phyloP scores from a whole-genome alignment of 2,329 filamentous ascomycete genomes.

The Colletotrichum graminicola region DNA sequence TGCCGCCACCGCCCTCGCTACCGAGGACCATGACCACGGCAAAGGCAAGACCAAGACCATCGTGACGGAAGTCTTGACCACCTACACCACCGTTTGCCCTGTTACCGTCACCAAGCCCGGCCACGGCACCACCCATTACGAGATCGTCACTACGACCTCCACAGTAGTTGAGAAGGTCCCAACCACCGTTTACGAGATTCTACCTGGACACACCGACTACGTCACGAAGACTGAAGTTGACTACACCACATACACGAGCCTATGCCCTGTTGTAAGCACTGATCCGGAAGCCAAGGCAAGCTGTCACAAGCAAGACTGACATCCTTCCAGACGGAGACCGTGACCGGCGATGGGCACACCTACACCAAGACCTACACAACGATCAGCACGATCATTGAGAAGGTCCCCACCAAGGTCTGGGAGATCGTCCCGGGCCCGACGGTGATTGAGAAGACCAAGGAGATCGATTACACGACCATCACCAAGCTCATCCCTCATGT shows the following conservation, averaged over 20 bases:
- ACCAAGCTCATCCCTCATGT: conserved; percentile 22
- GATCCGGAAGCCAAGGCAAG: no score
- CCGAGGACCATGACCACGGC: conserved; percentile 35
- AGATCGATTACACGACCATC: conserved; percentile 45
- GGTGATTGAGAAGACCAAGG: conserved; percentile 48
- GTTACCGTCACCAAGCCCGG: conserved; percentile 42
- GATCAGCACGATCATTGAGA: conserved; percentile 48
- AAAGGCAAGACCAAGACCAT: conserved; percentile 39
- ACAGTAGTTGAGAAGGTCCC: conserved; percentile 49
- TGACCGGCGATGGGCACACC: conserved; percentile 53
- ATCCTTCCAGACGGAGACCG: conserved; percentile 48
- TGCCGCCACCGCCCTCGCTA: conserved; percentile 33
- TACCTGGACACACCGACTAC: conserved; percentile 48
- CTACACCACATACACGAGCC: conserved; percentile 59
- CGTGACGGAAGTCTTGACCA: conserved; percentile 14
- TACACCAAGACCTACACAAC: conserved; percentile 46
- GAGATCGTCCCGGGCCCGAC: conserved; percentile 54
- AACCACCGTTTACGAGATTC: conserved; percentile 52
- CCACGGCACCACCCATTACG: conserved; percentile 43
- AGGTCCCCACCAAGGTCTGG: conserved; percentile 50
- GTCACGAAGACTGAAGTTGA: conserved; percentile 54
- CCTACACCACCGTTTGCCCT: conserved; percentile 33
- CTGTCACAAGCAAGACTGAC: not conserved
- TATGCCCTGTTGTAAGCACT: conserved; percentile 54
- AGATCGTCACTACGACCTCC: conserved; percentile 47